phyloP scores from a whole-genome alignment of 164 flowering plant genomes.

The Santalum album region DNA sequence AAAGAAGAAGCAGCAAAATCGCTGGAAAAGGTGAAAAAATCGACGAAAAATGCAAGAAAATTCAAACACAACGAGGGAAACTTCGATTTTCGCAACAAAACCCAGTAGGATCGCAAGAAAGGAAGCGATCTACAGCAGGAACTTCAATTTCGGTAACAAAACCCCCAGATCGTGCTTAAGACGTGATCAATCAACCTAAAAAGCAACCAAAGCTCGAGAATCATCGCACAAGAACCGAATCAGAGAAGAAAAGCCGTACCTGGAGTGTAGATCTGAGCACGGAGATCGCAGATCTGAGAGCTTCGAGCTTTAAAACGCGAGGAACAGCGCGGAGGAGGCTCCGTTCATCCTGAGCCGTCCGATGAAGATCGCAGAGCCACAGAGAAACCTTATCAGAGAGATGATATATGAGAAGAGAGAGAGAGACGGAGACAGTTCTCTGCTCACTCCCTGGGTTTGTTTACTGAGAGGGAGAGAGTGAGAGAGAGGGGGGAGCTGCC shows the following conservation, averaged over 20 bases:
- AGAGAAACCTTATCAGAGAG: constrained; percentile 6
- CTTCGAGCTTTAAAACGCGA: constrained; percentile 12
- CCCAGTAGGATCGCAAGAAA: neutral
- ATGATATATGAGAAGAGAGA: neutral
- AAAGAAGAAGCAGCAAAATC: neutral
- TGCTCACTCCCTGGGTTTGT: too few species aligned
- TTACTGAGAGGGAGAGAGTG: constrained; percentile 20
- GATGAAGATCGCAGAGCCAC: constrained; percentile 18
- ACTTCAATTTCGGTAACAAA: too few species aligned
- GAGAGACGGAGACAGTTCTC: neutral
- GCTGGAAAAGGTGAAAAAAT: neutral
- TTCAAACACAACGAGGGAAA: neutral
- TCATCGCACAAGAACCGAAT: neutral
- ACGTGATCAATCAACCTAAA: neutral
- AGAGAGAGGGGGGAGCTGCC: too few species aligned
- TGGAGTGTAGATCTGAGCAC: constrained; percentile 16
- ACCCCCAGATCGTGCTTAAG: constrained; percentile 5
- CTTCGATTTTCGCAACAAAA: too few species aligned
- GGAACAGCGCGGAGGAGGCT: constrained; percentile 9
- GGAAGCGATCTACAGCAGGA: neutral
- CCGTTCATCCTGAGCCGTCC: constrained; percentile 31
- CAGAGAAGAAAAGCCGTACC: constrained; percentile 15
- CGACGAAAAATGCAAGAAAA: neutral
- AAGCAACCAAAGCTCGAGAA: neutral
- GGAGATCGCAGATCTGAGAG: constrained; percentile 23